Percentiles rank a stretch among this genome's conserved stretches.
Evolutionary conservation across 352 stramenopile species (phyloP).

Genomic region (Thraustochytrium sp.): DNA sequence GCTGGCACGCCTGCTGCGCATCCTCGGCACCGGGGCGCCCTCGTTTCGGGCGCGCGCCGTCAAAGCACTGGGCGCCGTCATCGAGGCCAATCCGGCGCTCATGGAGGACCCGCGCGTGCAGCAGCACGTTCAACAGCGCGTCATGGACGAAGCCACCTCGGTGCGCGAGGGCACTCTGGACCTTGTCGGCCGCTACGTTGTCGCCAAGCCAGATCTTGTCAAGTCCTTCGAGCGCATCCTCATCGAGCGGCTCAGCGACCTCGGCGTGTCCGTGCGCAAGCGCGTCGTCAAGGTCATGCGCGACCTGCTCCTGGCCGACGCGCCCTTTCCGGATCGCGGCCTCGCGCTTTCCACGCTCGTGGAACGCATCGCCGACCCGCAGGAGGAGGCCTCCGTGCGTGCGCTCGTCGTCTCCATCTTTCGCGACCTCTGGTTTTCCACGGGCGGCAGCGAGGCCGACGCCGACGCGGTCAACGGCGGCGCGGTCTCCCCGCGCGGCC

Average conservation of each 20-base stretch:
- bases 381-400: constrained; percentile 60
- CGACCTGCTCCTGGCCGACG: constrained; percentile 41
- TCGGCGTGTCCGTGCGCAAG: constrained; percentile 61
- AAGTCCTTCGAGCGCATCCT: constrained; percentile 60
- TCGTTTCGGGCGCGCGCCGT: constrained; percentile 62
- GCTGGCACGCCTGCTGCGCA: constrained; percentile 57
- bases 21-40: constrained; percentile 54
- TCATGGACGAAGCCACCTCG: constrained; percentile 64
- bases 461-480: constrained; percentile 41
- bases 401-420: constrained; percentile 68
- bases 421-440: constrained; percentile 60
- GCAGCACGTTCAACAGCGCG: constrained; percentile 59
- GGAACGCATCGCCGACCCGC: constrained; percentile 42
- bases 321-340: constrained; percentile 23
- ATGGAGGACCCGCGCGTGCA: constrained; percentile 61
- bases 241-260: constrained; percentile 58
- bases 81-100: constrained; percentile 59
- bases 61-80: constrained; percentile 61
- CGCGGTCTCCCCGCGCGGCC: constrained; percentile 1
- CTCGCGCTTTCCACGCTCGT: constrained; percentile 49
- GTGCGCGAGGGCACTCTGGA: constrained; percentile 64
- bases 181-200: constrained; percentile 63
- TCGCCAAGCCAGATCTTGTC: constrained; percentile 58
- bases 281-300: constrained; percentile 59
- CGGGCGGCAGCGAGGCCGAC: background rate